Evolutionary conservation across 768 basidiomycete species (phyloP).

Genomic region (Podaxis rugospora): DNA sequence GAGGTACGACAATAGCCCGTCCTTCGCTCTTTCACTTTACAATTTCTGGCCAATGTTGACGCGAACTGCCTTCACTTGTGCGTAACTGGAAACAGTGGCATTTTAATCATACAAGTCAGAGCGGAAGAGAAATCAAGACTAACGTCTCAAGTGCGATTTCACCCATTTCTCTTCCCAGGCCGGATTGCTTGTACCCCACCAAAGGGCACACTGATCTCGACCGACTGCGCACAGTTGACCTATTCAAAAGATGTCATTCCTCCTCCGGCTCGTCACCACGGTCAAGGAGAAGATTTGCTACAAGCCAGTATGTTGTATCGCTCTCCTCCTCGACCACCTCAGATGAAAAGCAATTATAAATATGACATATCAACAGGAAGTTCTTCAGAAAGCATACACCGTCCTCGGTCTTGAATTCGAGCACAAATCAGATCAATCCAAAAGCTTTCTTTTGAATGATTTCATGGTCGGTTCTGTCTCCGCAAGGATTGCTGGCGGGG

Average conservation of each 20-base stretch:
- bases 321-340: slow-evolving; percentile 64
- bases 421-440: slow-evolving; percentile 72
- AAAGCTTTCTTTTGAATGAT: slow-evolving; percentile 75
- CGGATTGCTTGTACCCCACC: too few species aligned
- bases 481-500: slow-evolving; percentile 68
- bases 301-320: slow-evolving; percentile 75
- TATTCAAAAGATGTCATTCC: slow-evolving; percentile 5
- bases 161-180: too few species aligned
- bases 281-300: slow-evolving; percentile 60
- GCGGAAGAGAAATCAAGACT: slow-evolving; percentile 16
- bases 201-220: slow-evolving; percentile 53
- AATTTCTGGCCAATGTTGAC: slow-evolving; percentile 39
- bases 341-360: not conserved
- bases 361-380: not conserved
- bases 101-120: not conserved
- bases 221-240: slow-evolving; percentile 40
- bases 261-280: not conserved
- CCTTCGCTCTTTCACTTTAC: not conserved
- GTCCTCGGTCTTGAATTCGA: slow-evolving; percentile 68
- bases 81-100: slow-evolving; percentile 33
- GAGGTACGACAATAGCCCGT: not conserved
- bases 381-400: slow-evolving; percentile 10
- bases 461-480: slow-evolving; percentile 65
- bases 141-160: too few species aligned
- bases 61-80: slow-evolving; percentile 53